Evolutionary conservation across 495 filamentous ascomycete genomes (phyloP).

Genomic region (Neurospora sp.): DNA sequence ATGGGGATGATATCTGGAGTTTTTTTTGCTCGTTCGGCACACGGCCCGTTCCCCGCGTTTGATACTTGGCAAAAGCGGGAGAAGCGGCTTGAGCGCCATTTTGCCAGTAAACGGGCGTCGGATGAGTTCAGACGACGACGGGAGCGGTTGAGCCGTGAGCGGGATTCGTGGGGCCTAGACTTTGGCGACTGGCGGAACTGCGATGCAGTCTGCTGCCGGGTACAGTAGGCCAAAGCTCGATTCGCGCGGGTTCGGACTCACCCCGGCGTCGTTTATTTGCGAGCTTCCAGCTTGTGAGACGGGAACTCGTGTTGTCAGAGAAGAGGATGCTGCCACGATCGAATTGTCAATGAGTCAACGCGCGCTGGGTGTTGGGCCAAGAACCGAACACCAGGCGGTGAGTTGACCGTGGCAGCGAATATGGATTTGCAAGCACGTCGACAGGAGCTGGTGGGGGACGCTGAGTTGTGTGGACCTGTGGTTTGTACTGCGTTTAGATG

Average conservation of each 20-base stretch:
- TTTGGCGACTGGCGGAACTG: background rate
- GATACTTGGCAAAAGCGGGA: background rate
- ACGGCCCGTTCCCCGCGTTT: conserved; percentile 6
- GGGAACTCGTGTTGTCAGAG: background rate
- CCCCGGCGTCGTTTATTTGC: background rate
- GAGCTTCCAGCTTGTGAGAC: background rate
- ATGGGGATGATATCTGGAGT: background rate
- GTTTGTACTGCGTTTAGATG: background rate
- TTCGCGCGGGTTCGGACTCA: background rate
- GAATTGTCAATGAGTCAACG: background rate
- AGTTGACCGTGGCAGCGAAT: background rate
- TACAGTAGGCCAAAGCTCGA: background rate
- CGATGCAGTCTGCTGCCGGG: background rate
- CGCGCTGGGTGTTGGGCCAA: background rate
- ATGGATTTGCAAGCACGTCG: background rate
- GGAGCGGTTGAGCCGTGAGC: background rate
- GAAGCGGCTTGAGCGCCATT: background rate
- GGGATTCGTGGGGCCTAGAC: background rate
- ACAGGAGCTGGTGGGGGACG: background rate
- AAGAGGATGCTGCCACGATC: background rate
- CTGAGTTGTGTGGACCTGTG: background rate
- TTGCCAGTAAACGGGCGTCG: background rate
- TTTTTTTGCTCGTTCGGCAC: conserved; percentile 1
- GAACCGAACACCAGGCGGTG: background rate
- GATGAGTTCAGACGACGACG: background rate